phyloP scores from a whole-genome alignment of 345 rosid species.

The Gossypium sturtianum region DNA sequence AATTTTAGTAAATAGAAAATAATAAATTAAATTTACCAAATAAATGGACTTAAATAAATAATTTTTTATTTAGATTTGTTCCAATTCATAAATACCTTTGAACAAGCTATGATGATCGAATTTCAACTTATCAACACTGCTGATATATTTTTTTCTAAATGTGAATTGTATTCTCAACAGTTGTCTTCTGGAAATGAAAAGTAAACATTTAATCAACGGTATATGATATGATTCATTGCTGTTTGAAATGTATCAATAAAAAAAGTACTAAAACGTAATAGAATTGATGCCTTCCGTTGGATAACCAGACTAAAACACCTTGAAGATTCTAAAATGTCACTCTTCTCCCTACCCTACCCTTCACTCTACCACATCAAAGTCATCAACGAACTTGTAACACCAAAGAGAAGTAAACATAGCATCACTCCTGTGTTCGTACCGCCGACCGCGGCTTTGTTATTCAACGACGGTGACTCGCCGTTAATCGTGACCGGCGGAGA shows the following conservation, averaged over 20 bases:
- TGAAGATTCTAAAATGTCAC: not conserved
- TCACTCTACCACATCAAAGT: not conserved
- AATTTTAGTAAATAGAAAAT: too few relatives aligned
- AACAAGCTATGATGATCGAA: too few relatives aligned
- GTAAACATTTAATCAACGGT: too few relatives aligned
- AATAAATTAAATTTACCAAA: too few relatives aligned
- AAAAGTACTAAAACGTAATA: not conserved
- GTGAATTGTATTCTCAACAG: too few relatives aligned
- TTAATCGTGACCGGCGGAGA: constrained; percentile 31
- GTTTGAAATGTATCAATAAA: not conserved
- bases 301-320: not conserved
- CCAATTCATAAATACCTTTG: too few relatives aligned
- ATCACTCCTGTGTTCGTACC: not conserved
- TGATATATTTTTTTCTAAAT: too few relatives aligned
- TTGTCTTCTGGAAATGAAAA: constrained; percentile 20
- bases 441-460: constrained; percentile 16
- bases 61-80: too few relatives aligned
- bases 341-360: not conserved
- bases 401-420: constrained; percentile 15
- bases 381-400: not conserved
- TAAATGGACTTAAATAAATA: too few relatives aligned
- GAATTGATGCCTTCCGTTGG: not conserved
- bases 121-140: too few relatives aligned
- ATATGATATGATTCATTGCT: not conserved
- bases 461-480: constrained; percentile 18